phyloP scores from a whole-genome alignment of 306 rosid genomes.

The Vachellia pachyceras region DNA sequence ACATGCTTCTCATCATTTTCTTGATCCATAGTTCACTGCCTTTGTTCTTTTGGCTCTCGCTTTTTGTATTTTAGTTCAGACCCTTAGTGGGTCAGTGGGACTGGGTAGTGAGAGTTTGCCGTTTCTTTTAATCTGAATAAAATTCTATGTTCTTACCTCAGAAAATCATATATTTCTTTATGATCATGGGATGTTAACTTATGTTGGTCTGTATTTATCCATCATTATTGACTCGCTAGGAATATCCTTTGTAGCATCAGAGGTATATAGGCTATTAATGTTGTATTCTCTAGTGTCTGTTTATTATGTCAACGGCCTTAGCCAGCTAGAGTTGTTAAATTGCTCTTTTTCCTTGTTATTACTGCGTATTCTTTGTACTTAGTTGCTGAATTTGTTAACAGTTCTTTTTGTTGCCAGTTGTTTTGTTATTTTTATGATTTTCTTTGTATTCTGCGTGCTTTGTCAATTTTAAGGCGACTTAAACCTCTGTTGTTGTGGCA shows the following conservation, averaged over 20 bases:
- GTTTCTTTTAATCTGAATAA: neutral
- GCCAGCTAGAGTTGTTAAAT: neutral
- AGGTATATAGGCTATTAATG: neutral
- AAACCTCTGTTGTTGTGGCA: constrained; percentile 32
- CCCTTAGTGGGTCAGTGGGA: neutral
- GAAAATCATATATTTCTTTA: neutral
- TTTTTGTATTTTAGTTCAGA: neutral
- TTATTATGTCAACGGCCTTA: neutral
- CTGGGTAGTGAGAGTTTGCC: neutral
- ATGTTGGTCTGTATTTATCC: neutral
- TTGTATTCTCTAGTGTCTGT: neutral
- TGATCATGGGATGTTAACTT: neutral
- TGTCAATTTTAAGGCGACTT: neutral
- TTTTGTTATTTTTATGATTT: neutral
- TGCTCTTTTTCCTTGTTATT: too few species aligned
- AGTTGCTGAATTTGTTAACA: neutral
- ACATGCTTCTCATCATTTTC: neutral
- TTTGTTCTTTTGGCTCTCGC: neutral
- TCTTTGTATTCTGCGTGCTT: neutral
- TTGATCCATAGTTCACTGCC: neutral
- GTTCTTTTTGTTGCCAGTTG: neutral
- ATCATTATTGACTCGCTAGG: neutral
- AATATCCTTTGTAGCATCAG: neutral
- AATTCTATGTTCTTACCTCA: neutral
- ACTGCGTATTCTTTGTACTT: neutral